A percentile compares a stretch with the other conserved stretches of the same genome.
These are phyloP conservation scores for Alternaria novae-zelandiae DNA, from an alignment of 2,329 filamentous ascomycete species.

Conservation along the genomic window DNA sequence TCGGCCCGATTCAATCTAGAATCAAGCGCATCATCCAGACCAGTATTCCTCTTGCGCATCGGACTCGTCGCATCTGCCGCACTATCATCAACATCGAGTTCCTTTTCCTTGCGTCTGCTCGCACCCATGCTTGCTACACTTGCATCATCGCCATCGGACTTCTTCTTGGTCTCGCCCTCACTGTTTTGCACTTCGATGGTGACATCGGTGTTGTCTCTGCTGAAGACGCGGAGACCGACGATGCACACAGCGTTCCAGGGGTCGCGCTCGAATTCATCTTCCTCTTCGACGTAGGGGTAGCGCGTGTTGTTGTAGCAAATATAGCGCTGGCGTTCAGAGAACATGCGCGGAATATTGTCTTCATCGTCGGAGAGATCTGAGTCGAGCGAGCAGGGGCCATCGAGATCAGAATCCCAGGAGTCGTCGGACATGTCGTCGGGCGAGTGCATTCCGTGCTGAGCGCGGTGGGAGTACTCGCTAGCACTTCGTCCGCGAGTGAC, in stretches of 20 bases:
- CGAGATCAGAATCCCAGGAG: constrained; percentile 52
- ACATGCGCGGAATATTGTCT: constrained; percentile 14
- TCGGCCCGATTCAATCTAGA: constrained; percentile 13
- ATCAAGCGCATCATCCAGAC: constrained; percentile 35
- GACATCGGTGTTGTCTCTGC: constrained; percentile 58
- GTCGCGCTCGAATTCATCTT: constrained; percentile 55
- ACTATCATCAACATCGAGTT: constrained; percentile 51
- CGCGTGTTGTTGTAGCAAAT: constrained; percentile 29
- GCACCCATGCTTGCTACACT: constrained; percentile 31
- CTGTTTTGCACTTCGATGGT: constrained; percentile 59
- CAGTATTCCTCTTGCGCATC: constrained; percentile 35
- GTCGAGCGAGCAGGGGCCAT: constrained; percentile 42
- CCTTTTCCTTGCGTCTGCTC: constrained; percentile 37
- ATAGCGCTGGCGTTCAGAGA: constrained; percentile 26
- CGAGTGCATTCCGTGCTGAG: constrained; percentile 37
- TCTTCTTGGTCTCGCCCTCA: constrained; percentile 34
- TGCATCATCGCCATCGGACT: constrained; percentile 30
- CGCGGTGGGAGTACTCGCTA: constrained; percentile 39
- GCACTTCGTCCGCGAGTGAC: constrained; percentile 37
- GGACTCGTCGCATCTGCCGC: constrained; percentile 50
- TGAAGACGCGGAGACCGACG: constrained; percentile 65
- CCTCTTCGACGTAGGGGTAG: constrained; percentile 40
- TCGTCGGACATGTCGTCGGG: constrained; percentile 46
- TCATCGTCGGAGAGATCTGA: constrained; percentile 28
- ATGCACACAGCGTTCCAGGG: constrained; percentile 69